Evolutionary conservation across 441 rosid genomes (phyloP).

Genomic region (Capsella rubella): DNA sequence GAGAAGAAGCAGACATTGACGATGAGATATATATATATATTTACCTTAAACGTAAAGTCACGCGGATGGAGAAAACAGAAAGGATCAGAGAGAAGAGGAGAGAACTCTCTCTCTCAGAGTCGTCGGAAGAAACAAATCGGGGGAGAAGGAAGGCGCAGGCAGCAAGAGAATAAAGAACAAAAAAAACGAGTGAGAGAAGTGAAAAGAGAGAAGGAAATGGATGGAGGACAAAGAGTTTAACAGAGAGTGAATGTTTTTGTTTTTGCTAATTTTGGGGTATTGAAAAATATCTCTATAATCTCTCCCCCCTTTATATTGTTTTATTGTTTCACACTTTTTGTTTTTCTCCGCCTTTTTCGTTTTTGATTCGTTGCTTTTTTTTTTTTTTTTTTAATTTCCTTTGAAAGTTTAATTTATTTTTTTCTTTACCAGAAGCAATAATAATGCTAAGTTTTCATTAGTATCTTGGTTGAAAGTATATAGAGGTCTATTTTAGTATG

Average conservation of each 20-base stretch:
- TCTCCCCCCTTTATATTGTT: conserved; percentile 27
- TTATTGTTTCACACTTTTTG: background rate
- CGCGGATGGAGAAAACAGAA: conserved; percentile 2
- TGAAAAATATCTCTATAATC: conserved; percentile 27
- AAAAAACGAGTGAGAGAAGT: conserved; percentile 37
- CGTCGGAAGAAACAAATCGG: background rate
- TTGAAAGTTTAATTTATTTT: background rate
- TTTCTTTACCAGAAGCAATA: background rate
- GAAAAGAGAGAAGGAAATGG: conserved; percentile 35
- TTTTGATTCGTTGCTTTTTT: conserved; percentile 33
- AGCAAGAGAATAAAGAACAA: conserved; percentile 26
- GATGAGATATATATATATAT: background rate
- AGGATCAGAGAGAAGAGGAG: conserved; percentile 3
- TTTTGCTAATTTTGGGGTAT: conserved; percentile 38
- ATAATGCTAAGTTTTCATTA: background rate
- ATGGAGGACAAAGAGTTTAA: conserved; percentile 44
- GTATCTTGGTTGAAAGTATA: background rate
- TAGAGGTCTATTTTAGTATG: background rate
- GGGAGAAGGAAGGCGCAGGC: background rate
- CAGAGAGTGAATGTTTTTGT: conserved; percentile 28
- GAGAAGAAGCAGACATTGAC: conserved; percentile 4
- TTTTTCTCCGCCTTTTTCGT: background rate
- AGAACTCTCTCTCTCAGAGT: too few relatives aligned
- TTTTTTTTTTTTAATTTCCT: conserved; percentile 1
- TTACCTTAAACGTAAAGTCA: too few relatives aligned